A percentile compares a stretch with the other conserved stretches of the same genome.
These are phyloP conservation scores for Mycena haematopus DNA, from an alignment of 768 basidiomycete species.

Conservation along the genomic window DNA sequence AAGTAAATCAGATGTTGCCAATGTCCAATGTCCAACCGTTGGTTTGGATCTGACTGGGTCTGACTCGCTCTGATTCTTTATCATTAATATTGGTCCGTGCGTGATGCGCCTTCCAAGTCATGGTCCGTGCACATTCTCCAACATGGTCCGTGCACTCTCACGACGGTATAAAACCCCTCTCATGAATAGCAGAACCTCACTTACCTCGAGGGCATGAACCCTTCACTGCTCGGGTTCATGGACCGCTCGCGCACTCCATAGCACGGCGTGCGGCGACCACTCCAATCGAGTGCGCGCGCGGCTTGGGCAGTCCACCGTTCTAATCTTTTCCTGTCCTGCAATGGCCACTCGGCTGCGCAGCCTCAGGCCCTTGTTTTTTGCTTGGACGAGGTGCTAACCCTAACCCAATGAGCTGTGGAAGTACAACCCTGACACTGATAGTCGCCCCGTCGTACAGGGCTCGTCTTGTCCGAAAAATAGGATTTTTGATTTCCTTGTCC, in stretches of 20 bases:
- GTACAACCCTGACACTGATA: too few species aligned
- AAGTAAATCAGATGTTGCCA: too few species aligned
- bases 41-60: too few species aligned
- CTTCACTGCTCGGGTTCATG: conserved; percentile 18
- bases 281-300: conserved; percentile 49
- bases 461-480: too few species aligned
- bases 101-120: too few species aligned
- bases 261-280: conserved; percentile 65
- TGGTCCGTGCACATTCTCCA: too few species aligned
- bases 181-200: background rate
- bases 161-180: background rate
- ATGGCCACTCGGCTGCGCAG: conserved; percentile 49
- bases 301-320: conserved; percentile 6
- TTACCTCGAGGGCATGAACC: conserved; percentile 13
- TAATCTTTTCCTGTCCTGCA: background rate
- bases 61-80: too few species aligned
- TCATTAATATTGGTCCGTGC: too few species aligned
- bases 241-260: conserved; percentile 40
- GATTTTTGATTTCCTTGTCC: too few species aligned
- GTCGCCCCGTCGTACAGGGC: too few species aligned
- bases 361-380: conserved; percentile 34
- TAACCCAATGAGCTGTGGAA: background rate
- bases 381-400: background rate
- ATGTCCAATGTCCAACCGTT: too few species aligned
- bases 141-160: background rate